A percentile compares a stretch with the other conserved stretches of the same genome.
Conservation (phyloP, 805 yeast genomes). For the Cyberlindnera sargentensis region DNA sequence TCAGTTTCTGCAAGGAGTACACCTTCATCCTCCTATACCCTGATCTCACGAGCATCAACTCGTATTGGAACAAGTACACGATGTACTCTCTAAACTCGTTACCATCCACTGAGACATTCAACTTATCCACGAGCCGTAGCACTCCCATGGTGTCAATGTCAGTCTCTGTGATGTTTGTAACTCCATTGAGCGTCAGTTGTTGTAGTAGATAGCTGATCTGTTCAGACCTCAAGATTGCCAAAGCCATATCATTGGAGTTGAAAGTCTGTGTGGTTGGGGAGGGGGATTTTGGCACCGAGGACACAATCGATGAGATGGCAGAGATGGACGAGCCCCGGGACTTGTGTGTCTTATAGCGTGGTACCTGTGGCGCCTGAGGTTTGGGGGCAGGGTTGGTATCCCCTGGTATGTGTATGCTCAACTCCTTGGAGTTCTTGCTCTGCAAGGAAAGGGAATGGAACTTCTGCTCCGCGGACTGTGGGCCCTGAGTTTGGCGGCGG, state of each 20-base stretch:
- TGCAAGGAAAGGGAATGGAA: constrained; percentile 16
- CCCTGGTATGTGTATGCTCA: constrained; percentile 19
- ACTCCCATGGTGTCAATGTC: constrained; percentile 29
- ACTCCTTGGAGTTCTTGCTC: constrained; percentile 20
- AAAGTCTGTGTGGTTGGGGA: constrained; percentile 12
- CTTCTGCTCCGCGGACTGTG: background rate
- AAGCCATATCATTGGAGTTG: constrained; percentile 5
- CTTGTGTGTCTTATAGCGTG: constrained; percentile 7
- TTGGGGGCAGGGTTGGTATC: background rate
- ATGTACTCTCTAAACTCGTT: constrained; percentile 21
- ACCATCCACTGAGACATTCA: constrained; percentile 24
- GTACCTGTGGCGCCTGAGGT: background rate
- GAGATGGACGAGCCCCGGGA: constrained; percentile 25
- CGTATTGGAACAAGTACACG: constrained; percentile 29
- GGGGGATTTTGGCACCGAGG: constrained; percentile 23
- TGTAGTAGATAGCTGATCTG: constrained; percentile 10
- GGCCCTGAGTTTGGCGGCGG: too few relatives aligned
- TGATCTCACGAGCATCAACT: constrained; percentile 10
- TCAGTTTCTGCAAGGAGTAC: constrained; percentile 4
- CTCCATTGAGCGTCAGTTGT: constrained; percentile 12
- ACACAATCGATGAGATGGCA: constrained; percentile 23
- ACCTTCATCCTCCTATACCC: constrained; percentile 6
- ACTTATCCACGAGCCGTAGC: constrained; percentile 29
- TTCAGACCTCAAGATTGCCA: constrained; percentile 17
- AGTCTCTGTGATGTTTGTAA: constrained; percentile 15